Base-by-base conservation (phyloP, 2,329 filamentous ascomycete species). In the Xylariaceae sp. region DNA sequence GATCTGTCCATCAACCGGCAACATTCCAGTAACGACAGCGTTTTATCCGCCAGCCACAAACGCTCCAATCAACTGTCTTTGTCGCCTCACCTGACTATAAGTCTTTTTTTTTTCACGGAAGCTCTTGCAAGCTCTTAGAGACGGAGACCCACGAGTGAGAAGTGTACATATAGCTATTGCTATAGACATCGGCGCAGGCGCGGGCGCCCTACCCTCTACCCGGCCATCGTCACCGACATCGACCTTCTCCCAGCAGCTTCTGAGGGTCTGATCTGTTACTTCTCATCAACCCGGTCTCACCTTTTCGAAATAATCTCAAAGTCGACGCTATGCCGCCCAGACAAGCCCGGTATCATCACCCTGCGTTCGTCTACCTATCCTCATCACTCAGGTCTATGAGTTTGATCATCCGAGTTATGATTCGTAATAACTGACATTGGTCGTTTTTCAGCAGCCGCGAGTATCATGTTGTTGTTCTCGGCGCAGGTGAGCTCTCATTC, bases 391-490 rank as follows among this genome's bases (percentile, higher is more conserved):
- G 66, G 56, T 62, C 61, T 57, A 17, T 34, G 10, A 17, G 30
- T 7, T 4, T 51, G 39, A 30, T 37, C 37, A 41, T 39, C n/a
- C n/a, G 6, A 13, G 10, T n/a, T 58, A 39, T 58, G 51, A 59
- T 64, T 54, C 60, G 61, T 55, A 52, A 63, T 55, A 52, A 63
- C 70, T 72, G 52, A 72, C 69, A 48, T 62, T 57, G 23, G n/a
- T 45, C 55, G 62, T 59, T 51, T 66, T 62, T 61, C 63, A 37
- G 44, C 65, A 89, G 87, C 75, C 85, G 88, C 70, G 89, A 92
- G 78, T 90, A 91, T 72, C 87, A 92, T 74, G 88, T 92, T 71
- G 89, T 92, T 68, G 89, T 92, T 64, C 80, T 92, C 67, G 89
- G 89, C 73, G 87, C 89, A 78, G 89, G 88, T 89, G 77, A 71